phyloP scores from a whole-genome alignment of 2,329 filamentous ascomycete species.

The Trichoderma lentiforme region DNA sequence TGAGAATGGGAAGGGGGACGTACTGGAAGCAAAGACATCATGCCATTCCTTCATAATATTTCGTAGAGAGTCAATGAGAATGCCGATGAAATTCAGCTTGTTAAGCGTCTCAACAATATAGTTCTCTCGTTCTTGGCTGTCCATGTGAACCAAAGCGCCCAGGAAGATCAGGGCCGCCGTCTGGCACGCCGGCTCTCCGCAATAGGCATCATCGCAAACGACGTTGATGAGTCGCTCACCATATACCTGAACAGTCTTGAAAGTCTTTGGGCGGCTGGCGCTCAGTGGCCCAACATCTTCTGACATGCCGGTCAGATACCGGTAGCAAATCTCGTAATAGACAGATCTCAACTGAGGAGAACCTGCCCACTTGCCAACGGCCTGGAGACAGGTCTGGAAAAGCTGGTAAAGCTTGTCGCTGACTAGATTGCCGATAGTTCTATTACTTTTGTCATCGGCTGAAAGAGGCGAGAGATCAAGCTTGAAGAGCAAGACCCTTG shows the following conservation, averaged over 20 bases:
- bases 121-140: conserved; percentile 66
- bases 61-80: conserved; percentile 84
- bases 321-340: conserved; percentile 89
- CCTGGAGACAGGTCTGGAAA: conserved; percentile 81
- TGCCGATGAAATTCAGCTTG: conserved; percentile 83
- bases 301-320: conserved; percentile 71
- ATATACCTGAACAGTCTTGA: conserved; percentile 65
- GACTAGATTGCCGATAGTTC: conserved; percentile 64
- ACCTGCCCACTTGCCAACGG: conserved; percentile 70
- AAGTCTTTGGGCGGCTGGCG: conserved; percentile 55
- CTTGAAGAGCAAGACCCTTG: conserved; percentile 67
- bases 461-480: conserved; percentile 54
- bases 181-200: conserved; percentile 76
- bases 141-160: conserved; percentile 70
- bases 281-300: conserved; percentile 46
- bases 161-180: conserved; percentile 84
- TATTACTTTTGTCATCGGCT: conserved; percentile 42
- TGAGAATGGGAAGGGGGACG: conserved; percentile 14
- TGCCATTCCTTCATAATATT: conserved; percentile 71
- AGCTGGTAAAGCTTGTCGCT: conserved; percentile 89
- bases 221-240: conserved; percentile 81
- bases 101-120: conserved; percentile 77
- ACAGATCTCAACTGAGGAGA: conserved; percentile 71
- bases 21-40: conserved; percentile 54
- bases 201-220: conserved; percentile 89